These are phyloP conservation scores for Pseudocercospora fijiensis DNA, from an alignment of 2,329 filamentous ascomycete genomes.

Conservation along the genomic window DNA sequence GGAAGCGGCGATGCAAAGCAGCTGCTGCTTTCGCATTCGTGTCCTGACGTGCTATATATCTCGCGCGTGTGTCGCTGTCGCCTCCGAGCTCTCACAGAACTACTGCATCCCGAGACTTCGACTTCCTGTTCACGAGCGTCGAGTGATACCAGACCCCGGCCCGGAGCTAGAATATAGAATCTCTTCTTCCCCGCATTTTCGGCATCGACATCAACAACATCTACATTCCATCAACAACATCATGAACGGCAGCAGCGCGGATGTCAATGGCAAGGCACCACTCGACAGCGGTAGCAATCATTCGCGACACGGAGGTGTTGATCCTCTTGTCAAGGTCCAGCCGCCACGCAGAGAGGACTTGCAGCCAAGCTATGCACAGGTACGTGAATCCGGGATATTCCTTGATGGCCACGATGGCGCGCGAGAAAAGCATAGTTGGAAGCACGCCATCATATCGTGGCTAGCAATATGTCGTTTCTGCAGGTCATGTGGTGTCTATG, in stretches of 20 bases:
- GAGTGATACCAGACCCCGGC: background rate
- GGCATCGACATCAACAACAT: background rate
- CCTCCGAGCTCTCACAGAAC: background rate
- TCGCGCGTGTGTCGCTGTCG: background rate
- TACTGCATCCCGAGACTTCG: background rate
- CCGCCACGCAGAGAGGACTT: slow-evolving; percentile 81
- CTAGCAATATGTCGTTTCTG: no score
- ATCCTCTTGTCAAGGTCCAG: slow-evolving; percentile 60
- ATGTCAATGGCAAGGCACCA: slow-evolving; percentile 42
- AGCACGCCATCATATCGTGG: background rate
- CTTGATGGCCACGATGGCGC: background rate
- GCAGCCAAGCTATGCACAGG: slow-evolving; percentile 67
- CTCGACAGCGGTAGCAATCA: slow-evolving; percentile 28
- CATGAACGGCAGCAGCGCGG: slow-evolving; percentile 22
- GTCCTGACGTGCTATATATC: slow-evolving; percentile 17
- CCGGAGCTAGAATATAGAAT: background rate
- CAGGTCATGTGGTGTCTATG: no score
- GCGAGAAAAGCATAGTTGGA: background rate
- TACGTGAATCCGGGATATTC: background rate
- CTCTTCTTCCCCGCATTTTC: background rate
- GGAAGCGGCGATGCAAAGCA: slow-evolving; percentile 19
- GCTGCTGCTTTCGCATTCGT: background rate
- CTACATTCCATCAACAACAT: slow-evolving; percentile 9
- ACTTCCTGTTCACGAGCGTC: background rate
- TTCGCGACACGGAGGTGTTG: slow-evolving; percentile 11